Conservation (phyloP, 441 rosid genomes). For the Brassica hybrid region DNA sequence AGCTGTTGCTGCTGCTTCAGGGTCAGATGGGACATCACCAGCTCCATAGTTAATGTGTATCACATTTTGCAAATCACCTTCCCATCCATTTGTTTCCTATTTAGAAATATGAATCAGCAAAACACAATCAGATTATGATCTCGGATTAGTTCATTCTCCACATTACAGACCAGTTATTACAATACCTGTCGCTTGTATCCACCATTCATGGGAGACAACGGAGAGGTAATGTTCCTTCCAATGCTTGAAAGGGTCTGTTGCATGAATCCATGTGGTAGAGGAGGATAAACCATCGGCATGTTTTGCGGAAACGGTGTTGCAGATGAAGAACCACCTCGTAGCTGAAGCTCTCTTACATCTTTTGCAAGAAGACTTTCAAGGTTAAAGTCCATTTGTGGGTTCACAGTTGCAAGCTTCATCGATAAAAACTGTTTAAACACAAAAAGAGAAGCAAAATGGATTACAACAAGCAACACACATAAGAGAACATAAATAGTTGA, state of each 20-base stretch:
- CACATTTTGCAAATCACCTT: constrained; percentile 84
- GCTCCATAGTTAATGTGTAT: constrained; percentile 78
- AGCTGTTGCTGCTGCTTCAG: constrained; percentile 68
- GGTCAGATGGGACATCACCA: constrained; percentile 52
- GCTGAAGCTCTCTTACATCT: constrained; percentile 55
- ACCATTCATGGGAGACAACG: constrained; percentile 54
- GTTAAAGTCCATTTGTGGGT: constrained; percentile 69
- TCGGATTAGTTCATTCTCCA: background rate
- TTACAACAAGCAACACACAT: constrained; percentile 21
- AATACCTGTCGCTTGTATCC: constrained; percentile 86
- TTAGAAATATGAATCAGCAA: constrained; percentile 5
- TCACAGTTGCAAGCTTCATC: constrained; percentile 81
- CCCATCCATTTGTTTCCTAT: constrained; percentile 78
- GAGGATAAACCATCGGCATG: constrained; percentile 69
- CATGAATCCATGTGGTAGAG: constrained; percentile 68
- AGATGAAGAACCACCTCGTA: constrained; percentile 71
- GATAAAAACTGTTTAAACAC: constrained; percentile 52
- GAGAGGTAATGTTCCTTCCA: constrained; percentile 65
- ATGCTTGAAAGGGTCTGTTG: constrained; percentile 59
- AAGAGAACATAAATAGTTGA: background rate
- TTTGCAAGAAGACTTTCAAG: constrained; percentile 69
- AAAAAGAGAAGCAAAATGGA: background rate
- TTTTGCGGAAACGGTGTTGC: constrained; percentile 63
- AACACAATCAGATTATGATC: constrained; percentile 12
- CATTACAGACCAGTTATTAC: background rate